Evolutionary conservation across 495 filamentous ascomycete species (phyloP).

Genomic region (Aspergillus funiculosus): DNA sequence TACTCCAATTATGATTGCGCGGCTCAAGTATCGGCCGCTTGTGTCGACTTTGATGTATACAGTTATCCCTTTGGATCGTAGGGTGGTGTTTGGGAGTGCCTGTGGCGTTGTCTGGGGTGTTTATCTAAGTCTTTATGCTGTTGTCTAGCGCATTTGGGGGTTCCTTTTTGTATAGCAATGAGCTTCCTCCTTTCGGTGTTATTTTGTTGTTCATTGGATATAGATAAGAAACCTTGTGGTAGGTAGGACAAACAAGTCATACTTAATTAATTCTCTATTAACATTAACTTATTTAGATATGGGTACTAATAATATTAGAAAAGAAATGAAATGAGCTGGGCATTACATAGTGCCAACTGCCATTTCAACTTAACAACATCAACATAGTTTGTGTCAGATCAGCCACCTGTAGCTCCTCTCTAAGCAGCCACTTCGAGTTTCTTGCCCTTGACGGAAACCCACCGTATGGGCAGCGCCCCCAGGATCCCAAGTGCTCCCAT

Average conservation of each 20-base stretch:
- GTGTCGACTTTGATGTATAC: constrained; percentile 75
- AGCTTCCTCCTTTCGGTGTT: neutral
- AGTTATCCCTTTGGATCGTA: constrained; percentile 66
- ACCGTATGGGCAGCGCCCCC: constrained; percentile 59
- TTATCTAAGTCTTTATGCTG: constrained; percentile 70
- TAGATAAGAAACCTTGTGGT: neutral
- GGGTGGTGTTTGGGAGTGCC: constrained; percentile 70
- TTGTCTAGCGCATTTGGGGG: constrained; percentile 23
- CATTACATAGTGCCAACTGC: neutral
- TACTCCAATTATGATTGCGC: constrained; percentile 62
- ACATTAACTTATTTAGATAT: neutral
- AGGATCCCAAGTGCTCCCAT: constrained; percentile 57
- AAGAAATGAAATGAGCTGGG: neutral
- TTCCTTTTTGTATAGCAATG: constrained; percentile 4
- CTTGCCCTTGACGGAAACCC: constrained; percentile 82
- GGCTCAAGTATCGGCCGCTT: constrained; percentile 78
- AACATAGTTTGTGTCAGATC: no score
- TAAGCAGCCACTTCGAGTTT: constrained; percentile 57
- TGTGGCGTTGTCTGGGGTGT: constrained; percentile 83
- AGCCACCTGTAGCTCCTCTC: no score
- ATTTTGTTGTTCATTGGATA: neutral
- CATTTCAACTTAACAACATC: no score
- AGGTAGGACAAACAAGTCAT: neutral
- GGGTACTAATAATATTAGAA: neutral
- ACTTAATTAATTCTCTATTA: neutral